phyloP scores from a whole-genome alignment of 2,329 filamentous ascomycete genomes.

The Penicillium sp. region DNA sequence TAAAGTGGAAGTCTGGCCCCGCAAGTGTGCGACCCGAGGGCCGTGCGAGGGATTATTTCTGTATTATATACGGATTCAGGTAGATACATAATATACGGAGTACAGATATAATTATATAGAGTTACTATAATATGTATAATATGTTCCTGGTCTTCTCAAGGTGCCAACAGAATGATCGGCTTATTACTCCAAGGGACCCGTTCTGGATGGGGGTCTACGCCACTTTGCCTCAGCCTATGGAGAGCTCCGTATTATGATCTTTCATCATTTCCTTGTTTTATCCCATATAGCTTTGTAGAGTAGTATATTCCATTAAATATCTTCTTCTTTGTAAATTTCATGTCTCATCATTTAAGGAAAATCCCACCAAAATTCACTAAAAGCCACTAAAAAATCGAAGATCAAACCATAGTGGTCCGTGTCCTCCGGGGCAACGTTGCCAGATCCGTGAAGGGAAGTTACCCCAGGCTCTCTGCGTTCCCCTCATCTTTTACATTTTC shows the following conservation, averaged over 20 bases:
- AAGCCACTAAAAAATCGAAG: background rate
- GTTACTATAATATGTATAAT: background rate
- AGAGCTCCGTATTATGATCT: background rate
- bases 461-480: constrained; percentile 10
- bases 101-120: background rate
- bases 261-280: background rate
- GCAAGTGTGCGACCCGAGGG: constrained; percentile 13
- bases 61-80: too few relatives aligned
- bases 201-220: constrained; percentile 1
- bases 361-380: background rate
- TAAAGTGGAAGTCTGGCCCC: constrained; percentile 7
- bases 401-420: constrained; percentile 16
- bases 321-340: background rate
- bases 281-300: background rate
- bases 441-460: constrained; percentile 18
- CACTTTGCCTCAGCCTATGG: background rate
- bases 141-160: background rate
- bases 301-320: background rate
- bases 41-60: constrained; percentile 9
- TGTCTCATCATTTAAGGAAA: background rate
- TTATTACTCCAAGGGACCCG: constrained; percentile 9
- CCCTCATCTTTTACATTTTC: constrained; percentile 6
- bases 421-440: constrained; percentile 22
- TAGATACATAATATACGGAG: too few relatives aligned
- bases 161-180: constrained; percentile 12